Percentiles rank a stretch among this genome's conserved stretches.
Evolutionary conservation across 345 rosid genomes (phyloP).

Genomic region (Carallia pectinifolia): DNA sequence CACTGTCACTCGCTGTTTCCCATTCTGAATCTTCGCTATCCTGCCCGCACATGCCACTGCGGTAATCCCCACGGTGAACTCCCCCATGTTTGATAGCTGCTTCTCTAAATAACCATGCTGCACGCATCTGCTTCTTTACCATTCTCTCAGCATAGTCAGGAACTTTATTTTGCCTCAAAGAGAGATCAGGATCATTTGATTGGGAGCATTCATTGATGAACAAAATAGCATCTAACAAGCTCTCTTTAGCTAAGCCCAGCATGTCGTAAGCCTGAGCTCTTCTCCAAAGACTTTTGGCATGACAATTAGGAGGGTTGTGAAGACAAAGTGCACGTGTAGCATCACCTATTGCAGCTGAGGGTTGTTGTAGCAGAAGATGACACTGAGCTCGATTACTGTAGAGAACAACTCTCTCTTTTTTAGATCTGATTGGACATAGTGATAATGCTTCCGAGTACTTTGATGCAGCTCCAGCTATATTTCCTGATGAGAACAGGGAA

Average conservation of each 20-base stretch:
- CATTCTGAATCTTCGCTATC: slow-evolving; percentile 90
- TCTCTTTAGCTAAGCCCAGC: slow-evolving; percentile 91
- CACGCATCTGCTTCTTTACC: slow-evolving; percentile 97
- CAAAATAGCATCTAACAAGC: slow-evolving; percentile 91
- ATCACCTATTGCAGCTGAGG: slow-evolving; percentile 85
- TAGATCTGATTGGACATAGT: slow-evolving; percentile 89
- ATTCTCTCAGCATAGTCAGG: slow-evolving; percentile 97
- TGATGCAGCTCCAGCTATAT: slow-evolving; percentile 80
- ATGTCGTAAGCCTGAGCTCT: slow-evolving; percentile 99
- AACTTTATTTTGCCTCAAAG: slow-evolving; percentile 87
- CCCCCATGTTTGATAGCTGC: slow-evolving; percentile 93
- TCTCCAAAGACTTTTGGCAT: slow-evolving; percentile 98
- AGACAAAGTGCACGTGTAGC: slow-evolving; percentile 88
- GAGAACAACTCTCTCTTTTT: slow-evolving; percentile 91
- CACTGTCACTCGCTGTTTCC: slow-evolving; percentile 98
- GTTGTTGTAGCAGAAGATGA: slow-evolving; percentile 90
- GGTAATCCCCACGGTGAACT: slow-evolving; percentile 67
- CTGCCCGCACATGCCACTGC: slow-evolving; percentile 61
- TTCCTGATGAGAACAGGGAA: slow-evolving; percentile 91
- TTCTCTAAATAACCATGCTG: slow-evolving; percentile 97
- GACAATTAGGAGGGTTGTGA: slow-evolving; percentile 83
- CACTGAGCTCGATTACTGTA: slow-evolving; percentile 97
- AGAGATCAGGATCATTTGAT: slow-evolving; percentile 91
- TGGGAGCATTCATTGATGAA: slow-evolving; percentile 97
- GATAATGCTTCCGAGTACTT: slow-evolving; percentile 93